Base-by-base conservation (phyloP, 345 rosid species). In the Pistacia integerrima region DNA sequence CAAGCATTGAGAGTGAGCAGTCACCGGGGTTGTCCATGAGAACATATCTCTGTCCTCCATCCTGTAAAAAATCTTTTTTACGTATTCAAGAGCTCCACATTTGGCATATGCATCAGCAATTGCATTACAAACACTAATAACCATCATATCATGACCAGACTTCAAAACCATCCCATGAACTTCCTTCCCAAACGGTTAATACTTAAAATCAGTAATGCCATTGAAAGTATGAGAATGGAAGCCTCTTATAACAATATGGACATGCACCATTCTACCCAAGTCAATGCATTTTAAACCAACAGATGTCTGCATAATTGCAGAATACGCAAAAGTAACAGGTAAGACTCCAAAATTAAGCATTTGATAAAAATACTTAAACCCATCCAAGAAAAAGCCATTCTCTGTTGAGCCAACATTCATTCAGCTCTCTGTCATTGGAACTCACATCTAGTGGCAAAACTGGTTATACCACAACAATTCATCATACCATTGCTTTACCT, bases 231-330 rank as follows among this genome's bases (percentile, higher is more conserved):
- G 44, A 3, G 44, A 41, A 5, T 41, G 44, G 6, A 41, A 83
- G 12, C 87, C 88, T 16, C 83, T 63, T 20, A 28, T 71, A 30
- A 81, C 60, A 76, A 81, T 81, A 69, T 81, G 88, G 52, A 82
- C 82, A 60, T 83, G 90, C 75, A 84, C 76, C 81, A 77, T 71
- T 76, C 77, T 48, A 60, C 86, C 83, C 35, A 81, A 57, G 65
- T 63, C 67, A 81, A 87, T 69, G 44, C 80, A 49, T 57, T 77
- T 76, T 64, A 84, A 64, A 58, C 90, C 83, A 58, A 83, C 68
- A 70, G 85, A 83, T n/a, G 84, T 77, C 67, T 85, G 86, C 35
- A 65, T 30, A 25, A 83, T 64, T 22, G 85, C 85, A 28, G 90
- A 87, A 58, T 75, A 74, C 2, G 85, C 64, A 69, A 79, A 87